Evolutionary conservation across 805 yeast genomes (phyloP).

Genomic region (Teunomyces tritomae): DNA sequence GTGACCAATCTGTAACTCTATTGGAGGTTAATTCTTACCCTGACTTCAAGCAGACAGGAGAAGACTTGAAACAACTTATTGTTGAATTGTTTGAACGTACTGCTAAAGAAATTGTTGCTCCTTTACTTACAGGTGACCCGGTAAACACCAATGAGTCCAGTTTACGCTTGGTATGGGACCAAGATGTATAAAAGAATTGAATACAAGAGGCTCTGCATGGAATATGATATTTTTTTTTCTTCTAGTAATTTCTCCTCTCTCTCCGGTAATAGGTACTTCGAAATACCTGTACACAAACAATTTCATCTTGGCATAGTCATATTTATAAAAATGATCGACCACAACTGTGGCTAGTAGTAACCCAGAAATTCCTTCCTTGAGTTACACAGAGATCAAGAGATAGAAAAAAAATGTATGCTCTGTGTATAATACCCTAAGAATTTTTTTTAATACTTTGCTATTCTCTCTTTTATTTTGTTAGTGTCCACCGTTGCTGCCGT

Average conservation of each 20-base stretch:
- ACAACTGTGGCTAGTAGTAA: not conserved
- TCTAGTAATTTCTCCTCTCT: not conserved
- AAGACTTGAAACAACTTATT: constrained; percentile 62
- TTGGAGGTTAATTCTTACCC: constrained; percentile 93
- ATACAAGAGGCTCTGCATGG: not conserved
- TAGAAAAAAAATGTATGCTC: not conserved
- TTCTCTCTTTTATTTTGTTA: not conserved
- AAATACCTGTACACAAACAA: not conserved
- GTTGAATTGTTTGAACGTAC: constrained; percentile 62
- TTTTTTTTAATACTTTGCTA: not conserved
- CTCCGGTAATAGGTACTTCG: not conserved
- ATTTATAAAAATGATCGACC: not conserved
- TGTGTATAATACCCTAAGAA: too few relatives aligned
- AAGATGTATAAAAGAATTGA: not conserved
- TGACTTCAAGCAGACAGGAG: constrained; percentile 95
- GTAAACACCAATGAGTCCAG: not conserved
- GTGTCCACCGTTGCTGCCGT: not conserved
- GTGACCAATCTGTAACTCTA: constrained; percentile 51
- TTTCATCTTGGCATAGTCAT: not conserved
- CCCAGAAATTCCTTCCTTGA: not conserved
- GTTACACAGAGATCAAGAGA: not conserved
- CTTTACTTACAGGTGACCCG: constrained; percentile 33
- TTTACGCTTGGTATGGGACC: not conserved
- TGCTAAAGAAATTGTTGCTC: constrained; percentile 47
- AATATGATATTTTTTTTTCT: not conserved